Base-by-base conservation (phyloP, 2,329 filamentous ascomycete genomes). In the Fusarium newnesense region DNA sequence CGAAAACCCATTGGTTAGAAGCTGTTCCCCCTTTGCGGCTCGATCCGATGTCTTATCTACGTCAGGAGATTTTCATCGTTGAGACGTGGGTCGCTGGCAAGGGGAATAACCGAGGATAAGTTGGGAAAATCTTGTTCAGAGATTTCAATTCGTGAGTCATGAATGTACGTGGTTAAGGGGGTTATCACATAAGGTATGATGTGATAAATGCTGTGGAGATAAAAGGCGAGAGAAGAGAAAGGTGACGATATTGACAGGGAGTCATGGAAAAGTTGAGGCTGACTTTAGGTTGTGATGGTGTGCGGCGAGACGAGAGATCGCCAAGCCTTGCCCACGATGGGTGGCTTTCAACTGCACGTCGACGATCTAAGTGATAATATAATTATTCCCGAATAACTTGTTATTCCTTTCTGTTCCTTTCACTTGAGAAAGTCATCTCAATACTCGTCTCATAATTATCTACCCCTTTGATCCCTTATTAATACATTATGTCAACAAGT, bases 101-200 rank as follows among this genome's bases (percentile, higher is more conserved):
- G 40, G 43, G 60, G 60, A 59, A 74, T 77, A 77, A 75, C 75
- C 75, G 75, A 77, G 75, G 75, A 77, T 77, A 77, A 50, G 47
- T 7, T 50, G 21, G 11, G 11, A 50, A 50, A 76, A 40, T n/a
- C 50, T 28, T 18, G 52, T 50, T 44, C 44, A 39, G 47, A 54
- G 34, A 52, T 60, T 49, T 39, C 40, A n/a, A 44, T 47, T 54
- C 9, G 37, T 57, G 54, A 64, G 36, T 53, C 64, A 60, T 42
- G 44, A 6, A 42, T 34, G 24, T 19, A 9, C 50, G 36, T 21
- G 21, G 28, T 15, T 4, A 32, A 49, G 15, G 46, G 47, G 24
- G 12, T 5, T 6, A 4, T 32, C 32, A 32, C 12, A 11, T 24
- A 24, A 24, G 30, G 10, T 28, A 58, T 37, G 24, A 24, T 50